Percentiles rank a stretch among this genome's conserved stretches.
phyloP scores from a whole-genome alignment of 345 rosid genomes.

The Lumnitzera racemosa region DNA sequence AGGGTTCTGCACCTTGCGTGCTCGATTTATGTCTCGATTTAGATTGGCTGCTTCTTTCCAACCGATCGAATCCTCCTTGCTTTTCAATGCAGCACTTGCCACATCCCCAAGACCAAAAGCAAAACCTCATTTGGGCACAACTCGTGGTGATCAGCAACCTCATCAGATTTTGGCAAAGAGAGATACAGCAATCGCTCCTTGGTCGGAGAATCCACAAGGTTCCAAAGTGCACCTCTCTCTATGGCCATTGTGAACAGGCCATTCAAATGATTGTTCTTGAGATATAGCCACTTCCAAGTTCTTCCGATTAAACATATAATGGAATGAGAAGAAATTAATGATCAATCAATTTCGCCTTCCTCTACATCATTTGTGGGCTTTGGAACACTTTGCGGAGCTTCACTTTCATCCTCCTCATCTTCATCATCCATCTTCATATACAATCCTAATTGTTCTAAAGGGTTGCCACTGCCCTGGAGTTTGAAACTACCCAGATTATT shows the following conservation, averaged over 20 bases:
- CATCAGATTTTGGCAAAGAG: no score
- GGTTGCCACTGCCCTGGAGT: conserved; percentile 57
- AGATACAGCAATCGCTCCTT: background rate
- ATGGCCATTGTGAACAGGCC: no score
- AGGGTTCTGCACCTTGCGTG: no score
- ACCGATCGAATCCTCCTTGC: no score
- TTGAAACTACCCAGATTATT: conserved; percentile 61
- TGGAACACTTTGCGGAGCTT: conserved; percentile 21
- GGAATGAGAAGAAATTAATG: background rate
- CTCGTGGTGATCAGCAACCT: no score
- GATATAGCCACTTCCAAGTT: background rate
- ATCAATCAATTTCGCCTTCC: conserved; percentile 54
- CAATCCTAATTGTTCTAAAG: conserved; percentile 73
- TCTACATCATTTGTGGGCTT: conserved; percentile 30
- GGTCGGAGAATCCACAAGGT: background rate
- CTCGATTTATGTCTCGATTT: no score
- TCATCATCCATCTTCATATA: conserved; percentile 71
- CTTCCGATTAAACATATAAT: background rate
- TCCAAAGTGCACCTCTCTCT: no score
- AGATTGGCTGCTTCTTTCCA: no score
- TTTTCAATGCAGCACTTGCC: no score
- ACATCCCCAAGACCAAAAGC: no score
- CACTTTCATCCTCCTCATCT: conserved; percentile 55
- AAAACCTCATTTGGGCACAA: no score
- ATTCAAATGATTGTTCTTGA: no score